Evolutionary conservation across 306 rosid genomes (phyloP).

Genomic region (Vigna hirtella): DNA sequence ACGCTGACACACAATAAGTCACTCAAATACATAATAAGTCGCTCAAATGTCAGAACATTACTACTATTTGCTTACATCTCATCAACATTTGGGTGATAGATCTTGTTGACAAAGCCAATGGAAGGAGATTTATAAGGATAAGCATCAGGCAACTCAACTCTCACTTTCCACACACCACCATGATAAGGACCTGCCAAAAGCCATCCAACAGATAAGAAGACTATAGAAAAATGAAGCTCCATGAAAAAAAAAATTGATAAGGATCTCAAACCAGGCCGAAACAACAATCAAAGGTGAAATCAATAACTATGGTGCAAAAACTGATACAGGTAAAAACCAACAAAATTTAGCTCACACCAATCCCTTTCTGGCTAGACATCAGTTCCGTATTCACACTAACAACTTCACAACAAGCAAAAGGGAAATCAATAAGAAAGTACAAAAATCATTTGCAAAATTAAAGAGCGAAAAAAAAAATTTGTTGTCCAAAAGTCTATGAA

Average conservation of each 20-base stretch:
- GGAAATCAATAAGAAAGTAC: constrained; percentile 32
- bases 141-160: constrained; percentile 64
- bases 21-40: background rate
- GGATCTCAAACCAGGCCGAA: constrained; percentile 36
- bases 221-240: background rate
- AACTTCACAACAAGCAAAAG: constrained; percentile 23
- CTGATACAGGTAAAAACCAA: constrained; percentile 7
- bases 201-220: constrained; percentile 42
- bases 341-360: background rate
- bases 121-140: constrained; percentile 65
- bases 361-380: background rate
- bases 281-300: constrained; percentile 41
- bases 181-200: constrained; percentile 62
- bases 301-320: background rate
- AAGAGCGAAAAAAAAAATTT: background rate
- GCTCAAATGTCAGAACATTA: constrained; percentile 17
- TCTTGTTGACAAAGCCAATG: constrained; percentile 60
- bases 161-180: constrained; percentile 59
- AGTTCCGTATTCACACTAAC: constrained; percentile 35
- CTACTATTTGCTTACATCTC: constrained; percentile 50
- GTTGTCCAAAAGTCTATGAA: constrained; percentile 18
- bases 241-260: constrained; percentile 5
- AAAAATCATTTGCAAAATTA: constrained; percentile 2
- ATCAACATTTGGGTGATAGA: constrained; percentile 65
- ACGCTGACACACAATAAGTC: background rate